Conservation (phyloP, 1,284 basidiomycete species). For the Microbotryum scabiosae region DNA sequence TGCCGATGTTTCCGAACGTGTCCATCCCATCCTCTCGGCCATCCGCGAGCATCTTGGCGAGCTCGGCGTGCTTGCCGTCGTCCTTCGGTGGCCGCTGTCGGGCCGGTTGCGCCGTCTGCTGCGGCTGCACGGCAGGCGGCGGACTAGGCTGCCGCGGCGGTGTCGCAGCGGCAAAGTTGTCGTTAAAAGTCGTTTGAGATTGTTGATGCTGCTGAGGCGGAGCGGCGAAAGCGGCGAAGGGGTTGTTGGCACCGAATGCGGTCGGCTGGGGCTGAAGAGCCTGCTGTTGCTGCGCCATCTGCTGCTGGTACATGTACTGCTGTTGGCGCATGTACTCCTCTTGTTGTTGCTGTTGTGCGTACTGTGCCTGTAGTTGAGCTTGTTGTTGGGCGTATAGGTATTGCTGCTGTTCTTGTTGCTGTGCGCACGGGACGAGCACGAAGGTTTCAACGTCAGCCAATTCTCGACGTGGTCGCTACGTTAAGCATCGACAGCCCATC, state of each 20-base stretch:
- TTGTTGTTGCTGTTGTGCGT: constrained; percentile 39
- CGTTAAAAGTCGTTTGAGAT: constrained; percentile 12
- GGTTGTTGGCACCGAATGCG: constrained; percentile 81
- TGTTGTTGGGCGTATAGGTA: constrained; percentile 53
- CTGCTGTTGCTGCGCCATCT: constrained; percentile 39
- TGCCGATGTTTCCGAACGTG: constrained; percentile 83
- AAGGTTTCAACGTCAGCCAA: constrained; percentile 29
- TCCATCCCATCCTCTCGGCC: constrained; percentile 71
- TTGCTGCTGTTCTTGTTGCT: constrained; percentile 56
- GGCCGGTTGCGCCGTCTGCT: constrained; percentile 20
- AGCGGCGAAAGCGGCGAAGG: constrained; percentile 54
- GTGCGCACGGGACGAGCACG: constrained; percentile 30
- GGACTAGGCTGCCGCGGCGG: constrained; percentile 6
- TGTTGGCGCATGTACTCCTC: constrained; percentile 44
- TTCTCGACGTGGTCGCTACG: too few relatives aligned
- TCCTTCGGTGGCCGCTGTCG: constrained; percentile 35
- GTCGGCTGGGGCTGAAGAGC: constrained; percentile 50
- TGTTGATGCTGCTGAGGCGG: constrained; percentile 17
- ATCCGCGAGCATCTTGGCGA: constrained; percentile 66
- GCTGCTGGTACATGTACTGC: constrained; percentile 39
- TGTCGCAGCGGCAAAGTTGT: constrained; percentile 10
- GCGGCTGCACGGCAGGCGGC: constrained; percentile 18
- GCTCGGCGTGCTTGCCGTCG: constrained; percentile 63
- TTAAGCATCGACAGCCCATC: not conserved
- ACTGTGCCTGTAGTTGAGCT: constrained; percentile 42